Percentiles rank a stretch among this genome's conserved stretches.
Conservation (phyloP, 139 green algal species). For the Pseudopediastrum boryanum region DNA sequence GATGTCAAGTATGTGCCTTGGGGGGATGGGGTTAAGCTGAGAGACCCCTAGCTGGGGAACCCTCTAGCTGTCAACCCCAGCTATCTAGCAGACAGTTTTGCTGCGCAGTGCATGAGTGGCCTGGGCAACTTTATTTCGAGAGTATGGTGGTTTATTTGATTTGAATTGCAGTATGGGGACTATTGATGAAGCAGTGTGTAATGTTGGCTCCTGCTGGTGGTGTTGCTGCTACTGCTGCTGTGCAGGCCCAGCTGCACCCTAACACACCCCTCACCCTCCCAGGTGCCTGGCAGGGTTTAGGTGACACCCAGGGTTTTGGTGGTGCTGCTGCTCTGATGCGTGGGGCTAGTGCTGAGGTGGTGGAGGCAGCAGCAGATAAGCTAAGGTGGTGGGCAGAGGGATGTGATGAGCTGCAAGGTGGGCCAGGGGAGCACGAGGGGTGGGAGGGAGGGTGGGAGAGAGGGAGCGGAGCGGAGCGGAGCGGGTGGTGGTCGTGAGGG, state of each 20-base stretch:
- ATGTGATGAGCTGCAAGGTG: slow-evolving; percentile 65
- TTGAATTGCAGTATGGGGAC: not conserved
- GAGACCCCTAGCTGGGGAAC: too few relatives aligned
- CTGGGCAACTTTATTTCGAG: not conserved
- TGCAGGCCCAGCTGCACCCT: slow-evolving; percentile 50
- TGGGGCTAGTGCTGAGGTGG: slow-evolving; percentile 21
- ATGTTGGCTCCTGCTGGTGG: not conserved
- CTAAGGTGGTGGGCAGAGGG: slow-evolving; percentile 64
- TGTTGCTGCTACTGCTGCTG: not conserved
- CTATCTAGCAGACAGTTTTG: too few relatives aligned
- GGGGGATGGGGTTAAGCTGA: too few relatives aligned
- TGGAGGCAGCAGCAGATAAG: slow-evolving; percentile 58
- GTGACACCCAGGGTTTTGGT: slow-evolving; percentile 47
- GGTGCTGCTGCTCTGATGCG: slow-evolving; percentile 9
- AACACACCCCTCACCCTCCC: slow-evolving; percentile 51
- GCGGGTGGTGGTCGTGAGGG: not conserved
- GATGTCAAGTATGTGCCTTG: too few relatives aligned
- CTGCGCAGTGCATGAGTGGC: not conserved
- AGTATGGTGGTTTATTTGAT: not conserved
- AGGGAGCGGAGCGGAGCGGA: not conserved
- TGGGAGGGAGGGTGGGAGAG: not conserved
- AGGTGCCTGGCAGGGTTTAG: slow-evolving; percentile 53
- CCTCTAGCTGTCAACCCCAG: too few relatives aligned
- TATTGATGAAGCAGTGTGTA: not conserved
- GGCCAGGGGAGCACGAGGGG: not conserved